These are phyloP conservation scores for Jacaranda copaia DNA, from an alignment of 257 asterid species.

Conservation along the genomic window DNA sequence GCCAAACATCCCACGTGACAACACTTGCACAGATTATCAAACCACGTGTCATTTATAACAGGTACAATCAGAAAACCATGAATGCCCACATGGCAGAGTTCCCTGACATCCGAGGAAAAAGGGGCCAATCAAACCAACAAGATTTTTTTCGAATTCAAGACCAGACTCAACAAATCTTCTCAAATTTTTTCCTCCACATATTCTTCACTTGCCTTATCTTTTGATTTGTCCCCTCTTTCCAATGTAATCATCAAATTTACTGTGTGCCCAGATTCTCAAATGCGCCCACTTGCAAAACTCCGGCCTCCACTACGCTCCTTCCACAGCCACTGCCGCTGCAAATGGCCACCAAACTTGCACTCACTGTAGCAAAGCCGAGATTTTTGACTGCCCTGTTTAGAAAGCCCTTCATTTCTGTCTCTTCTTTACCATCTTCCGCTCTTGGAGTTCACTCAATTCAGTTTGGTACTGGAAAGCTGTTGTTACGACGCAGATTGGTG, in stretches of 20 bases:
- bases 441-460: slow-evolving; percentile 50
- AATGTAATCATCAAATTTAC: slow-evolving; percentile 35
- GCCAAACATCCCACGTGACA: slow-evolving; percentile 11
- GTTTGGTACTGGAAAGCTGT: slow-evolving; percentile 42
- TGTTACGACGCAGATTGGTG: slow-evolving; percentile 44
- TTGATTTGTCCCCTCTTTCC: slow-evolving; percentile 37
- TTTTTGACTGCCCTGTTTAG: slow-evolving; percentile 50
- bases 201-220: slow-evolving; percentile 66
- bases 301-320: slow-evolving; percentile 16
- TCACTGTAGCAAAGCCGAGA: slow-evolving; percentile 51
- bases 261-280: slow-evolving; percentile 37
- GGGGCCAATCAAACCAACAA: not conserved
- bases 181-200: slow-evolving; percentile 76
- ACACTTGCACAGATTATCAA: not conserved
- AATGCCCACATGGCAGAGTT: slow-evolving; percentile 35
- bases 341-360: slow-evolving; percentile 75
- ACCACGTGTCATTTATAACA: slow-evolving; percentile 5
- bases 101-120: slow-evolving; percentile 30
- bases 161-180: slow-evolving; percentile 12
- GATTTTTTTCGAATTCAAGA: slow-evolving; percentile 32
- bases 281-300: slow-evolving; percentile 40
- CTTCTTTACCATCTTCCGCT: slow-evolving; percentile 54
- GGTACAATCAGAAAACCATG: not conserved
- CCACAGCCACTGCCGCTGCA: slow-evolving; percentile 32
- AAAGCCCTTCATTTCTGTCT: slow-evolving; percentile 49